Conservation (phyloP, 1,284 basidiomycete genomes). For the Ustilago crameri region DNA sequence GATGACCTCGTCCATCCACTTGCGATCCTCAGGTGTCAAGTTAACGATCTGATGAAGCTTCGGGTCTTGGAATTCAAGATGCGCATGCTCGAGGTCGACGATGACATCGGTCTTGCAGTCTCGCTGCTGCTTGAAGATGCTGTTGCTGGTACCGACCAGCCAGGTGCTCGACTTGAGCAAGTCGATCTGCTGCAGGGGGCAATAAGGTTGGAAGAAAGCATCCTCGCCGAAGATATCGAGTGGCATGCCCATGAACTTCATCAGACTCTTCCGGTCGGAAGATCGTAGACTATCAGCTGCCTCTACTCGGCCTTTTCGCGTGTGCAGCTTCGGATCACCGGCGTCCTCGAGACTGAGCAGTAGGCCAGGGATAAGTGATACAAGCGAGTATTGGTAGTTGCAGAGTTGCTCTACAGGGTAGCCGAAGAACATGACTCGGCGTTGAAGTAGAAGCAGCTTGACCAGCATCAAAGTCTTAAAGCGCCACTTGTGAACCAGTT, state of each 20-base stretch:
- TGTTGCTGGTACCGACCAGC: constrained; percentile 89
- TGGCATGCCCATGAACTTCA: constrained; percentile 90
- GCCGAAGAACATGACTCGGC: constrained; percentile 87
- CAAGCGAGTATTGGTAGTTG: constrained; percentile 95
- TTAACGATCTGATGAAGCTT: constrained; percentile 80
- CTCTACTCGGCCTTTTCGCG: constrained; percentile 17
- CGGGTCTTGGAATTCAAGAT: constrained; percentile 73
- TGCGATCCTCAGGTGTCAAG: constrained; percentile 90
- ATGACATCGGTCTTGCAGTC: constrained; percentile 84
- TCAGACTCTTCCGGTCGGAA: constrained; percentile 88
- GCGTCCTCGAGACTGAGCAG: constrained; percentile 89
- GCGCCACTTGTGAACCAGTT: constrained; percentile 92
- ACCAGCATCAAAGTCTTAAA: constrained; percentile 92
- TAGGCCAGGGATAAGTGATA: constrained; percentile 72
- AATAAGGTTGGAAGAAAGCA: constrained; percentile 96
- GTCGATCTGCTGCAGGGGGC: constrained; percentile 94
- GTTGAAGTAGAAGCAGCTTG: constrained; percentile 90
- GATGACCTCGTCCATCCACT: constrained; percentile 84
- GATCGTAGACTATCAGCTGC: constrained; percentile 77
- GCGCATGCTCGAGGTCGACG: constrained; percentile 74
- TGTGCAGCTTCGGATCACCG: constrained; percentile 85
- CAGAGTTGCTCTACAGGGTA: constrained; percentile 96
- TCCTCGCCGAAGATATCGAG: constrained; percentile 76
- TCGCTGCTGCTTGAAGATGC: constrained; percentile 91
- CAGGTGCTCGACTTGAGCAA: constrained; percentile 83